These are phyloP conservation scores for Ceratobasidium sp. DNA, from an alignment of 1,284 basidiomycete genomes.

Conservation along the genomic window DNA sequence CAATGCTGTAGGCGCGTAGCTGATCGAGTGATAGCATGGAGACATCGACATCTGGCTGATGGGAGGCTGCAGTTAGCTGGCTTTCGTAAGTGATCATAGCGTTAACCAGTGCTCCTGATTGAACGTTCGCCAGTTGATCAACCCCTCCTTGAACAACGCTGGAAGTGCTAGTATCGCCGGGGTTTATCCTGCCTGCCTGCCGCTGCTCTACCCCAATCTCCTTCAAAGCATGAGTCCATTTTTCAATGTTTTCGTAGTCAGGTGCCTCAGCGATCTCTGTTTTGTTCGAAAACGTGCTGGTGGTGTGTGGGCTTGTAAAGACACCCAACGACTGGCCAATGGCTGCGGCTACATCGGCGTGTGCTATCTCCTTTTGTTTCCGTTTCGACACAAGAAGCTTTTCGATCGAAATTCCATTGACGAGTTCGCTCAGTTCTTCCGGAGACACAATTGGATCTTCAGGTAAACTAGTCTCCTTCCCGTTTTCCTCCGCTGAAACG, in stretches of 20 bases:
- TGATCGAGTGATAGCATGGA: constrained; percentile 25
- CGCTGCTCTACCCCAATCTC: background rate
- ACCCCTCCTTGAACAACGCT: too few species aligned
- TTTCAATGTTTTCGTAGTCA: background rate
- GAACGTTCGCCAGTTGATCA: too few species aligned
- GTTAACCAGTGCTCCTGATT: too few species aligned
- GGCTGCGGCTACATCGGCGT: background rate
- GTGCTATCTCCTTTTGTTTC: background rate
- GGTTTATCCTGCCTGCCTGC: too few species aligned
- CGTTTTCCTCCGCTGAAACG: background rate
- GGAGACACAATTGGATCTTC: background rate
- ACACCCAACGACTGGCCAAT: background rate
- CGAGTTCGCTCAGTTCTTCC: constrained; percentile 6
- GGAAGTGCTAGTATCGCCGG: too few species aligned
- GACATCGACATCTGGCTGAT: too few species aligned
- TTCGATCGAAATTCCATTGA: background rate
- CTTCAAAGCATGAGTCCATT: background rate
- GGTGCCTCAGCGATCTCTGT: background rate
- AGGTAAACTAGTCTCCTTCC: too few species aligned
- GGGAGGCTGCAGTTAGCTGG: too few species aligned
- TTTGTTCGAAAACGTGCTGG: background rate
- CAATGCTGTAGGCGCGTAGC: constrained; percentile 24
- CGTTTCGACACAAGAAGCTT: background rate
- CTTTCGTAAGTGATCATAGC: too few species aligned
- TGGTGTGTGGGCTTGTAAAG: background rate